Evolutionary conservation across 2,329 filamentous ascomycete genomes (phyloP), one percentile per base, ranked within the genome.

Genomic region (Nothophoma quercina): DNA sequence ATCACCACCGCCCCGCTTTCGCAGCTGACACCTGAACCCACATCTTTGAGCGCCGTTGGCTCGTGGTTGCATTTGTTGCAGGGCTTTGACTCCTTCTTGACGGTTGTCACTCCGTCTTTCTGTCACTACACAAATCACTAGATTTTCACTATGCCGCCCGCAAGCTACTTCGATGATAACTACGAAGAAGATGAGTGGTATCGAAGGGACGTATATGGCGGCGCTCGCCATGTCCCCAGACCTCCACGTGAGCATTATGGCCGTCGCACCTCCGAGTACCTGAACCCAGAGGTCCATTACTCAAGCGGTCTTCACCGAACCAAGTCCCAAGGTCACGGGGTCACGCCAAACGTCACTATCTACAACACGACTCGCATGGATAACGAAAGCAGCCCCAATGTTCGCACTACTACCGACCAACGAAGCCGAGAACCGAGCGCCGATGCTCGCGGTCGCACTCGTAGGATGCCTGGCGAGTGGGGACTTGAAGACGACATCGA

Each of bases 261-360:
- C 26, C 68, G 65, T 32, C 67, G 61, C 50, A 64, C 66, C 42
- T 64, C 59, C 30, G 69, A 73, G 29, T 67, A 68, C 16, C 62
- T 74, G 19, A 52, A 46, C 10, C 72, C 71, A 1, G 66, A 72
- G 35, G 56, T 55, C 15, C 59, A 62, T 45, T 72, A 64, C 30
- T 56, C 63, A 1, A 58, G 60, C 33, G 69, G 70, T 33, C 72
- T 79, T 13, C 74, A 79, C 41, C 76, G 78, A 46, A 76, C 75
- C 39, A 74, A 77, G 51, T 79, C 77, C 13, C 72, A 74, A 33
- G 78, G 78, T 35, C 72, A 76, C 47, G 59, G 69, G 19, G 76
- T 76, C 12, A 68, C 68, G n/a, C 78, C 78, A 15, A 74, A 76
- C 38, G 74, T 80, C 56, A 78, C 77, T 60, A 78, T 79, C 55